Percentiles rank a stretch among this genome's conserved stretches.
Evolutionary conservation across 176 grass and related monocot species (phyloP).

Genomic region (Chrysopogon serrulatus): DNA sequence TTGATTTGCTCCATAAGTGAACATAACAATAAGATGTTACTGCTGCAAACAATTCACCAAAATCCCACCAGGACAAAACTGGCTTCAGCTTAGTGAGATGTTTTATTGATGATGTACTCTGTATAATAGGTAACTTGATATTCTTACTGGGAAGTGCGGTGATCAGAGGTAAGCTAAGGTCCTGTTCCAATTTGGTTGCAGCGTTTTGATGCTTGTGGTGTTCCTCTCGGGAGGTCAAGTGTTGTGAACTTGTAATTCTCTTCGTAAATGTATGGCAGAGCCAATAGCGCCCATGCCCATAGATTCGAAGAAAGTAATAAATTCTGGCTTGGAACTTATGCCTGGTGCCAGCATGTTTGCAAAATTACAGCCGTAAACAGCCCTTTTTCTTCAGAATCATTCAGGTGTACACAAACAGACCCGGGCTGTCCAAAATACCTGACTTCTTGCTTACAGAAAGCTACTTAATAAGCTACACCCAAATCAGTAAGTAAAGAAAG

Average conservation of each 20-base stretch:
- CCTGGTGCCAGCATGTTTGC: not conserved
- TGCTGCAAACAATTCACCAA: not conserved
- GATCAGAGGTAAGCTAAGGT: not conserved
- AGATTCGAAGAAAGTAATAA: not conserved
- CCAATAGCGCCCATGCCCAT: not conserved
- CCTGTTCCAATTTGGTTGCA: not conserved
- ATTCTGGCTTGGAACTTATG: too few species aligned
- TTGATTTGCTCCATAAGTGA: not conserved
- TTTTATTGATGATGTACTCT: not conserved
- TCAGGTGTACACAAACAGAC: not conserved
- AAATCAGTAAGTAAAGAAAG: too few species aligned
- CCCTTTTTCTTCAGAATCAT: not conserved
- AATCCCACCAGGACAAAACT: not conserved
- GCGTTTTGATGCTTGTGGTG: not conserved
- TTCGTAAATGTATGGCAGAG: not conserved
- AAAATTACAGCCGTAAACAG: not conserved
- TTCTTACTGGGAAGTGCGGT: not conserved
- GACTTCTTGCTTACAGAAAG: too few species aligned
- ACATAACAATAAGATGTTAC: not conserved
- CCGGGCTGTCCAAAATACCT: not conserved
- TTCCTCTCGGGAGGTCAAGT: not conserved
- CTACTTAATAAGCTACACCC: too few species aligned
- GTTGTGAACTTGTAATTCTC: not conserved
- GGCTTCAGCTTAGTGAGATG: not conserved
- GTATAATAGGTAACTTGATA: not conserved